Evolutionary conservation across 2,329 filamentous ascomycete species (phyloP).

Genomic region (Cordyceps tenuipes): DNA sequence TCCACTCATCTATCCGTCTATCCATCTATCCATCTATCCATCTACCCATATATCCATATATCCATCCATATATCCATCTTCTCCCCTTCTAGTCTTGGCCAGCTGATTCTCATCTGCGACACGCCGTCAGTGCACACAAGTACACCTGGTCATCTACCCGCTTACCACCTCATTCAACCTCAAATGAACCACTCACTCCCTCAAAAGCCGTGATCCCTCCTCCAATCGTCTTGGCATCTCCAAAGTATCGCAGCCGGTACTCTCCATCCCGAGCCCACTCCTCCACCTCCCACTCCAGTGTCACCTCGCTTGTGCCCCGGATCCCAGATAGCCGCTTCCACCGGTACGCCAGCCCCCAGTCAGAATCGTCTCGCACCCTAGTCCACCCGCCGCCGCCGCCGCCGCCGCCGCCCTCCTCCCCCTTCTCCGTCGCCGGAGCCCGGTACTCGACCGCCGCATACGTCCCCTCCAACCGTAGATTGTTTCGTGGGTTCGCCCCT

Average conservation of each 20-base stretch:
- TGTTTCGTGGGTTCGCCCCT: slow-evolving; percentile 82
- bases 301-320: slow-evolving; percentile 67
- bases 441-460: slow-evolving; percentile 64
- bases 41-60: no score
- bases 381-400: slow-evolving; percentile 42
- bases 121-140: no score
- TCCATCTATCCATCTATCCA: no score
- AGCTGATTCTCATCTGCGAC: no score
- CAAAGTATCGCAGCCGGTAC: slow-evolving; percentile 74
- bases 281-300: slow-evolving; percentile 71
- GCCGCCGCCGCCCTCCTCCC: slow-evolving; percentile 11
- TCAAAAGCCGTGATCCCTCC: slow-evolving; percentile 61
- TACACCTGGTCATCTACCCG: background rate
- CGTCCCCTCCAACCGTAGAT: slow-evolving; percentile 67
- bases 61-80: no score
- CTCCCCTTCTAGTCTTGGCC: no score
- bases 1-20: no score
- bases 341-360: slow-evolving; percentile 74
- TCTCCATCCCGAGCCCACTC: slow-evolving; percentile 47
- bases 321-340: slow-evolving; percentile 68
- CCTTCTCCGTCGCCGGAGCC: background rate
- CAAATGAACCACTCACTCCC: slow-evolving; percentile 51
- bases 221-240: slow-evolving; percentile 61
- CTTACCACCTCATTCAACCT: background rate
- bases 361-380: slow-evolving; percentile 61